phyloP scores from a whole-genome alignment of 1,139 yeast species.

The Diutina sp. region DNA sequence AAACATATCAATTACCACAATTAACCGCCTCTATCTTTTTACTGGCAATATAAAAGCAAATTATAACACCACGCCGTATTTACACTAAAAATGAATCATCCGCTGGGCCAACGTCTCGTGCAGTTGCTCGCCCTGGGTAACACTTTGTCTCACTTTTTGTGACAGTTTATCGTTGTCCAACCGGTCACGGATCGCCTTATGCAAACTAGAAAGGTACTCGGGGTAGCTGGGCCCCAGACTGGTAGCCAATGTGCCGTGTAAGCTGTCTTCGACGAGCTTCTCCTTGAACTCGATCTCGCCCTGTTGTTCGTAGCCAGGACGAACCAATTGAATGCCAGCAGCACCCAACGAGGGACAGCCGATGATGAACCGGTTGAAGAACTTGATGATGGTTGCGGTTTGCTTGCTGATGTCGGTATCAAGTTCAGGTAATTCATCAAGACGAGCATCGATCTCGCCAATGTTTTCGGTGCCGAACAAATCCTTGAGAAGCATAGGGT shows the following conservation, averaged over 20 bases:
- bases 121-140: slow-evolving; percentile 11
- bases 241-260: slow-evolving; percentile 19
- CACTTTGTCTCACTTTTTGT: slow-evolving; percentile 18
- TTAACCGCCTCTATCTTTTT: neutral
- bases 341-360: slow-evolving; percentile 18
- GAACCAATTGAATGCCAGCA: slow-evolving; percentile 44
- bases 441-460: slow-evolving; percentile 33
- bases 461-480: slow-evolving; percentile 51
- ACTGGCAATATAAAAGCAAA: neutral
- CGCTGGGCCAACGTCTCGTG: slow-evolving; percentile 24
- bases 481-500: slow-evolving; percentile 57
- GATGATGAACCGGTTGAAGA: slow-evolving; percentile 30
- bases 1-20: too few species aligned
- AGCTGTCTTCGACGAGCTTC: slow-evolving; percentile 58
- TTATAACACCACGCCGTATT: neutral
- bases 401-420: slow-evolving; percentile 61
- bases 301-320: slow-evolving; percentile 55
- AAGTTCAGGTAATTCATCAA: slow-evolving; percentile 56
- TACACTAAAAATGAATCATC: slow-evolving; percentile 20
- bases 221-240: slow-evolving; percentile 33
- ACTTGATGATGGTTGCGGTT: slow-evolving; percentile 46
- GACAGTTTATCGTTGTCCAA: slow-evolving; percentile 31
- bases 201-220: slow-evolving; percentile 51
- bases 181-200: slow-evolving; percentile 44
- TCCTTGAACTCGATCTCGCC: slow-evolving; percentile 41